Evolutionary conservation across 2,329 filamentous ascomycete genomes (phyloP).

Genomic region (Stromatinia cepivora): DNA sequence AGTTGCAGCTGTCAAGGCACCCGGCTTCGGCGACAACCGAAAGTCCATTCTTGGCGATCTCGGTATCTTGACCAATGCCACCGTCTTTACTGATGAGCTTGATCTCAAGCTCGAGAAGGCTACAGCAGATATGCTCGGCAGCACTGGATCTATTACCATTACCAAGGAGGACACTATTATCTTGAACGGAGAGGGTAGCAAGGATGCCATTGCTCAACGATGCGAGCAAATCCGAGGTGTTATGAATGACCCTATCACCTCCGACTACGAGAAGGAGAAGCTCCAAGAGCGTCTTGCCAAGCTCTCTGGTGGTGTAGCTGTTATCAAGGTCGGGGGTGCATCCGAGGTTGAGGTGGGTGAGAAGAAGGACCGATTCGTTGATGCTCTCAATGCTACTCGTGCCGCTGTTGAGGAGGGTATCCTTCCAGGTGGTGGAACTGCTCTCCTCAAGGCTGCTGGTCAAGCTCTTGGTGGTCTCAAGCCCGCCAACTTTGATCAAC

Average conservation of each 20-base stretch:
- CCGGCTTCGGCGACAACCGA: conserved; percentile 99
- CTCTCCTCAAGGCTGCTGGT: conserved; percentile 92
- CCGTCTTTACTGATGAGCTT: conserved; percentile 97
- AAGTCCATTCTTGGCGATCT: conserved; percentile 99
- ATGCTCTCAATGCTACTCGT: conserved; percentile 95
- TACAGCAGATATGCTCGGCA: conserved; percentile 92
- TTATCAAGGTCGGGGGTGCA: conserved; percentile 97
- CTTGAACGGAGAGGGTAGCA: conserved; percentile 93
- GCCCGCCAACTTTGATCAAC: conserved; percentile 95
- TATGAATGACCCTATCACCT: conserved; percentile 89
- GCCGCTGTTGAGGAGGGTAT: conserved; percentile 99
- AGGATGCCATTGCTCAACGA: conserved; percentile 89
- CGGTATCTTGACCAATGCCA: conserved; percentile 92
- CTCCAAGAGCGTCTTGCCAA: conserved; percentile 99
- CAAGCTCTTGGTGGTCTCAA: conserved; percentile 84
- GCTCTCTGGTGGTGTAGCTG: conserved; percentile 96
- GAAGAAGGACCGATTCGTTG: conserved; percentile 99
- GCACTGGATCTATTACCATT: conserved; percentile 97
- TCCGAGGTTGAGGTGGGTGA: conserved; percentile 98
- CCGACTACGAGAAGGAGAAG: conserved; percentile 99
- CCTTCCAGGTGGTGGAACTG: conserved; percentile 96
- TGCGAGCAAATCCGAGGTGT: conserved; percentile 99
- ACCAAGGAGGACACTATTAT: conserved; percentile 99
- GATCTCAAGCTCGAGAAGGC: conserved; percentile 99
- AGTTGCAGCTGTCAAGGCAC: conserved; percentile 97